These are phyloP conservation scores for Globisporangium mamillatum DNA, from an alignment of 352 stramenopile genomes.

Conservation along the genomic window DNA sequence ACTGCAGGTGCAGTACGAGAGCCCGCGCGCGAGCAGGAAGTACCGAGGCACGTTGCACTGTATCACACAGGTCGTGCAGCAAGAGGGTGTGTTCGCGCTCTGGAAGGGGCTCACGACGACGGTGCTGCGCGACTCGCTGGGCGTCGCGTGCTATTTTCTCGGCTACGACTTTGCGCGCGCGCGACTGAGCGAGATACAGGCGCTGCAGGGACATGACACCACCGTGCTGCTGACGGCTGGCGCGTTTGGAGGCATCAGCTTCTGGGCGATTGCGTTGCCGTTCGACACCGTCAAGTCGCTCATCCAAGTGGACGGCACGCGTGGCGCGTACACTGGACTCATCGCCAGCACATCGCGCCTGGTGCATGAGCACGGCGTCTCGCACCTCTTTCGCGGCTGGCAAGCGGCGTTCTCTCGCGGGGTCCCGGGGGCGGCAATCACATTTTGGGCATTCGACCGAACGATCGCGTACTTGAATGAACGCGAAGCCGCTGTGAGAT, in stretches of 20 bases:
- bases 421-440: constrained; percentile 74
- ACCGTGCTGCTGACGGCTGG: constrained; percentile 57
- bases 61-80: constrained; percentile 50
- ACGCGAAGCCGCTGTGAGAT: constrained; percentile 19
- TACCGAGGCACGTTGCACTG: constrained; percentile 64
- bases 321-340: constrained; percentile 45
- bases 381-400: constrained; percentile 77
- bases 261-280: constrained; percentile 79
- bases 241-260: constrained; percentile 77
- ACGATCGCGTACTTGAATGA: constrained; percentile 53
- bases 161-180: constrained; percentile 77
- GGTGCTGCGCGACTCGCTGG: constrained; percentile 77
- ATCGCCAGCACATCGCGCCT: constrained; percentile 34
- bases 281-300: constrained; percentile 87
- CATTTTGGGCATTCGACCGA: constrained; percentile 75
- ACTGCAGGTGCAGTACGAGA: constrained; percentile 77
- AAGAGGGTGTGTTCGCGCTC: constrained; percentile 55
- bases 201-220: constrained; percentile 35
- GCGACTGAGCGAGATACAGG: constrained; percentile 20
- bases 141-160: constrained; percentile 85
- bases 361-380: constrained; percentile 49
- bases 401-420: constrained; percentile 77
- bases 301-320: constrained; percentile 62
- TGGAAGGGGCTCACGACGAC: constrained; percentile 79
- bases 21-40: constrained; percentile 29